Evolutionary conservation across 176 grass and related monocot species (phyloP).

Genomic region (Oryza nivara): DNA sequence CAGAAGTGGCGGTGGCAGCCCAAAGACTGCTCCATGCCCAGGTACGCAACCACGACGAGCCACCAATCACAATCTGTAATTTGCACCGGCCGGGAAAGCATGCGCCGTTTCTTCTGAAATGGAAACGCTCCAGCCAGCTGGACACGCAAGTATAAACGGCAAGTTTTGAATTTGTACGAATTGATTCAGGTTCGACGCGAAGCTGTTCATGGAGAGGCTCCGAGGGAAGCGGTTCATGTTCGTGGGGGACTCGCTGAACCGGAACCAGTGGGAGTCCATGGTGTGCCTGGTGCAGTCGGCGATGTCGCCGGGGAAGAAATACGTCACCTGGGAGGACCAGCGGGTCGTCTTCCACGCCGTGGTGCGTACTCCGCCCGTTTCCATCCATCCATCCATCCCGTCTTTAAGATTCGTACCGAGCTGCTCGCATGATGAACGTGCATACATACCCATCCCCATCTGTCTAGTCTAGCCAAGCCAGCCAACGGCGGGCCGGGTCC

Average conservation of each 20-base stretch:
- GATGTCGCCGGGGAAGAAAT: conserved; percentile 67
- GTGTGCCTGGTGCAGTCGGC: conserved; percentile 79
- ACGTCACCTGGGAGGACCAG: conserved; percentile 71
- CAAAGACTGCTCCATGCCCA: conserved; percentile 67
- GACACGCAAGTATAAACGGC: not conserved
- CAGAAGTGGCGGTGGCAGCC: conserved; percentile 95
- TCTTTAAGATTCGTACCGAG: conserved; percentile 24
- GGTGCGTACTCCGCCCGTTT: conserved; percentile 37
- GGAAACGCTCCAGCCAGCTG: not conserved
- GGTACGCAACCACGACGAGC: conserved; percentile 35
- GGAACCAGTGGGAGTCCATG: conserved; percentile 97
- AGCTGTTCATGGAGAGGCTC: conserved; percentile 76
- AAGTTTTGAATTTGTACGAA: not conserved
- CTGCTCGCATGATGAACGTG: conserved; percentile 3
- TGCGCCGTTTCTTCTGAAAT: not conserved
- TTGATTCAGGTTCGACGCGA: conserved; percentile 65
- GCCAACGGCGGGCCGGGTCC: not conserved
- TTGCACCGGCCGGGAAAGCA: not conserved
- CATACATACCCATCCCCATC: not conserved
- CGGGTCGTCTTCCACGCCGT: conserved; percentile 73
- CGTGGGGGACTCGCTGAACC: conserved; percentile 92
- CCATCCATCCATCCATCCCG: not conserved
- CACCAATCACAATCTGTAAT: not conserved
- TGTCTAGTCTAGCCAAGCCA: not conserved
- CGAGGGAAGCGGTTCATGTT: conserved; percentile 82